These are phyloP conservation scores for Collariella sp. DNA, from an alignment of 495 filamentous ascomycete genomes.

Conservation along the genomic window DNA sequence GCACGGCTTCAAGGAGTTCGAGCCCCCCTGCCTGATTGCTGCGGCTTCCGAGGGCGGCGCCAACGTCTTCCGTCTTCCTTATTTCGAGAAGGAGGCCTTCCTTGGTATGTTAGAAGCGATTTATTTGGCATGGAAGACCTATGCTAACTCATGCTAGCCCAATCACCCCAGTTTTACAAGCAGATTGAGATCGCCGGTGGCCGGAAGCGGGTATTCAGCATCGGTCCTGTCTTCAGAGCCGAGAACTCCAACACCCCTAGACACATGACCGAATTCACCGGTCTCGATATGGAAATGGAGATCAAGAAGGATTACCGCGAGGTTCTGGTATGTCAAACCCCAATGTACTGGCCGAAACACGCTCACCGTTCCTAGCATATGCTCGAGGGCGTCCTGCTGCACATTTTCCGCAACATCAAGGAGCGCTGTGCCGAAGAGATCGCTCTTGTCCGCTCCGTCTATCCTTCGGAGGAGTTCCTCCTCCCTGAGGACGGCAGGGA, in stretches of 20 bases:
- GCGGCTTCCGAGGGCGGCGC: constrained; percentile 90
- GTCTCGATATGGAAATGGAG: constrained; percentile 96
- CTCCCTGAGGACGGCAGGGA: constrained; percentile 60
- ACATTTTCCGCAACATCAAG: constrained; percentile 59
- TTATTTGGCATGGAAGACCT: background rate
- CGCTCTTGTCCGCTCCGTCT: constrained; percentile 55
- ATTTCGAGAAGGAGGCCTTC: constrained; percentile 79
- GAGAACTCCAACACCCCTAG: constrained; percentile 95
- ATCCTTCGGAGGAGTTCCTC: constrained; percentile 48
- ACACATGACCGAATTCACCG: constrained; percentile 95
- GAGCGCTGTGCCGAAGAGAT: constrained; percentile 61
- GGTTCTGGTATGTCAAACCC: constrained; percentile 41
- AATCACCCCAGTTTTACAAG: constrained; percentile 82
- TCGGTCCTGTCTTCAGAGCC: constrained; percentile 84
- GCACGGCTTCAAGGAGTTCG: constrained; percentile 76
- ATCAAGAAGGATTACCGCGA: constrained; percentile 86
- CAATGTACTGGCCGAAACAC: background rate
- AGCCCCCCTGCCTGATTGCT: constrained; percentile 80
- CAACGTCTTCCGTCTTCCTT: constrained; percentile 85
- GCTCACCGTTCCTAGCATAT: constrained; percentile 33
- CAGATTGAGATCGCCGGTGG: constrained; percentile 94
- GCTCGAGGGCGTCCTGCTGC: constrained; percentile 75
- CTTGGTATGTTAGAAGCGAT: constrained; percentile 48
- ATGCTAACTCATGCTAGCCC: constrained; percentile 4
- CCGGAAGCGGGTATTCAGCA: constrained; percentile 79